Evolutionary conservation across 2,329 filamentous ascomycete genomes (phyloP), one percentile per base, ranked within the genome.

Genomic region (Diplodia corticola): DNA sequence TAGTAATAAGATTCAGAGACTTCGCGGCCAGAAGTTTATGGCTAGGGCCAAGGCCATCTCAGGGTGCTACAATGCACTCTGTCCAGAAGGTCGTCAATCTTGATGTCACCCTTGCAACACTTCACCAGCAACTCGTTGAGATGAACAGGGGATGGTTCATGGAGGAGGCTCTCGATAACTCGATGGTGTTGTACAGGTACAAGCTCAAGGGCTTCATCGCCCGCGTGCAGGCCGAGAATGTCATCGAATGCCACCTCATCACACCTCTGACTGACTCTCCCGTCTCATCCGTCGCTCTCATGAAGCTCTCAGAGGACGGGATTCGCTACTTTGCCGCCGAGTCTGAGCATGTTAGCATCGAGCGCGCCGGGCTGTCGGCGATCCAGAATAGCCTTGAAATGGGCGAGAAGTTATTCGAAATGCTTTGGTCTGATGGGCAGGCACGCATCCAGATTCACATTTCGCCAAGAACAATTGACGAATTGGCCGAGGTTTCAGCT

Each of bases 201-300:
- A 72, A 77, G 65, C 61, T 77, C 26, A 77, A 75, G 66, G 76
- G 73, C 65, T 80, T 80, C 70, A 67, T 77, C 67, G 69, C 71
- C 40, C 71, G 67, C 20, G 69, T 80, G 33, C n/a, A n/a, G n/a
- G 71, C 73, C 33, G 76, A 76, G 33, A 71, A 76, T n/a, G 74
- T 79, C 26, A 70, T 80, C 53, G 79, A 81, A 69, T 76, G 78
- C 13, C 70, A 76, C 67, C 67, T 80, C 2, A 69, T 81, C 13
- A 64, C 70, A 1, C 67, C 72, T 1, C 69, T 80, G 0, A 71
- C 72, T 0, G 59, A 69, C 0, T 69, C 68, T 7, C 73, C 78
- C 13, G 67, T 80, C 13, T 74, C 72, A 0, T 75, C 78, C 0
- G 26, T 73, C 1, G 64, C 71, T 0, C 70, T 81, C 5, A 66